Evolutionary conservation across 495 filamentous ascomycete species (phyloP).

Genomic region (Letharia columbiana): DNA sequence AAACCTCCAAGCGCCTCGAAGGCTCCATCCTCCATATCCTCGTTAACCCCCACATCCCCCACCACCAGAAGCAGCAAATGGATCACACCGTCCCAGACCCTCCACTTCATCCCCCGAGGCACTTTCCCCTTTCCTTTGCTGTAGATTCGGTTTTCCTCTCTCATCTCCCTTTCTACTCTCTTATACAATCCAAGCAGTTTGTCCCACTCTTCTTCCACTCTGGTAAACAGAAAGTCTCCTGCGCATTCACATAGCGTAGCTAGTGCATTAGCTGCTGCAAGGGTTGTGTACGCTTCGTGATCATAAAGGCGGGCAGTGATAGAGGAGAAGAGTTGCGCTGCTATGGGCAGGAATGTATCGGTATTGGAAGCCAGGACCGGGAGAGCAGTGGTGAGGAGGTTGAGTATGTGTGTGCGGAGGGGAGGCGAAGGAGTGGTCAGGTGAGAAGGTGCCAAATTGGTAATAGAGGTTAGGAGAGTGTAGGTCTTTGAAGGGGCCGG

Average conservation of each 20-base stretch:
- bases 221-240: slow-evolving; percentile 69
- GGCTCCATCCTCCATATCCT: slow-evolving; percentile 60
- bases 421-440: slow-evolving; percentile 73
- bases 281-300: slow-evolving; percentile 26
- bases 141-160: slow-evolving; percentile 28
- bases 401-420: slow-evolving; percentile 67
- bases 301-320: slow-evolving; percentile 55
- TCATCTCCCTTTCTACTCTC: slow-evolving; percentile 21
- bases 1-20: slow-evolving; percentile 49
- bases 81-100: slow-evolving; percentile 52
- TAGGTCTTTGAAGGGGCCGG: slow-evolving; percentile 46
- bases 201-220: slow-evolving; percentile 64
- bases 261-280: slow-evolving; percentile 23
- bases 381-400: slow-evolving; percentile 59
- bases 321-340: slow-evolving; percentile 83
- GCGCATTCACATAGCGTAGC: slow-evolving; percentile 43
- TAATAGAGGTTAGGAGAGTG: slow-evolving; percentile 57
- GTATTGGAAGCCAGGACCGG: slow-evolving; percentile 64
- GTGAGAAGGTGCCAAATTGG: slow-evolving; percentile 68
- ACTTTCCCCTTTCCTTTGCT: slow-evolving; percentile 28
- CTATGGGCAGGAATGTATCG: slow-evolving; percentile 73
- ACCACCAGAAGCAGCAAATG: slow-evolving; percentile 46
- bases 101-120: slow-evolving; percentile 32
- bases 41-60: slow-evolving; percentile 47
- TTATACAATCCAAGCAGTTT: slow-evolving; percentile 43